phyloP scores from a whole-genome alignment of 1,139 yeast species.

The Saccharomycopsis hybrid region DNA sequence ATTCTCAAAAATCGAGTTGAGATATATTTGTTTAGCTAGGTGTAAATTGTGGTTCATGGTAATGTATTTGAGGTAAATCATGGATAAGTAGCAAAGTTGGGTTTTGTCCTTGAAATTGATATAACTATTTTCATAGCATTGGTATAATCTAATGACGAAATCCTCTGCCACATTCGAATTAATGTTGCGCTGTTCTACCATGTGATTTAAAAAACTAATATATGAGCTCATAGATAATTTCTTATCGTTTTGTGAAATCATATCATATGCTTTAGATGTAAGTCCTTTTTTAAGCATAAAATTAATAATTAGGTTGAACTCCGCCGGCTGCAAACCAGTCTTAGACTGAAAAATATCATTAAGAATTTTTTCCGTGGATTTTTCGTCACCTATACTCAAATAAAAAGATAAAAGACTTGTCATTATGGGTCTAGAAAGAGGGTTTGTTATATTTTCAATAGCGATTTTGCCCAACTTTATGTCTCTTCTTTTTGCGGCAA shows the following conservation, averaged over 20 bases:
- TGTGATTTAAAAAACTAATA: slow-evolving; percentile 7
- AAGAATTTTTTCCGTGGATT: slow-evolving; percentile 8
- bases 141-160: slow-evolving; percentile 8
- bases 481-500: slow-evolving; percentile 6
- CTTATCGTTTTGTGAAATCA: slow-evolving; percentile 9
- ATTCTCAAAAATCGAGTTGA: slow-evolving; percentile 5
- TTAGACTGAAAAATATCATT: neutral
- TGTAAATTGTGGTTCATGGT: neutral
- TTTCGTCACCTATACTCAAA: slow-evolving; percentile 5
- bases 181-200: slow-evolving; percentile 1
- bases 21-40: slow-evolving; percentile 6
- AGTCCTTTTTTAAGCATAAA: slow-evolving; percentile 8
- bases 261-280: slow-evolving; percentile 3
- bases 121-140: slow-evolving; percentile 5
- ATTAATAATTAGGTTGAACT: slow-evolving; percentile 13
- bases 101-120: slow-evolving; percentile 1
- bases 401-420: slow-evolving; percentile 12
- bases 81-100: slow-evolving; percentile 14
- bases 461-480: slow-evolving; percentile 5
- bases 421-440: slow-evolving; percentile 5
- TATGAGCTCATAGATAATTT: slow-evolving; percentile 3
- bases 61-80: slow-evolving; percentile 17
- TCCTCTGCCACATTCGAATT: slow-evolving; percentile 4
- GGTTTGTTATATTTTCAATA: slow-evolving; percentile 1
- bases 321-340: slow-evolving; percentile 4